phyloP scores from a whole-genome alignment of 331 rosid genomes.

The Phaseolus coccineus region DNA sequence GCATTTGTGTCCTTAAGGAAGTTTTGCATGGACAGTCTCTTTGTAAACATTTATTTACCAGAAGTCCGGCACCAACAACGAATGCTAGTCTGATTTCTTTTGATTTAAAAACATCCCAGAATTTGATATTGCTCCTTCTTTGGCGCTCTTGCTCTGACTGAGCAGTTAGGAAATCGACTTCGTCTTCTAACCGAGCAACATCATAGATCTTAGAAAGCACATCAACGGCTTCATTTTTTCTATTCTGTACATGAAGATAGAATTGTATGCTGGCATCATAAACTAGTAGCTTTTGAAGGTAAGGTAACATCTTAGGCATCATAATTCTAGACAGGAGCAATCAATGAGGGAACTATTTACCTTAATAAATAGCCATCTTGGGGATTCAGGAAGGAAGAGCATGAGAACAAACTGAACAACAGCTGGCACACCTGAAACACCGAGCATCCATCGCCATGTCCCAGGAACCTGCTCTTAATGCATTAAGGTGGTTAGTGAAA shows the following conservation, averaged over 20 bases:
- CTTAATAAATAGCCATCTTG: constrained; percentile 85
- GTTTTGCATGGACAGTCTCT: too few species aligned
- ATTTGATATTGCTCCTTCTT: constrained; percentile 56
- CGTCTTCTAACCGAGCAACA: constrained; percentile 71
- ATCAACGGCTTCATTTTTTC: constrained; percentile 63
- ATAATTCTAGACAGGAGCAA: constrained; percentile 1
- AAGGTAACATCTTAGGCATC: background rate
- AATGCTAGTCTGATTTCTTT: constrained; percentile 84
- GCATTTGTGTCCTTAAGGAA: too few species aligned
- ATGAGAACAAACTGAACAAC: constrained; percentile 68
- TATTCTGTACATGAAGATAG: constrained; percentile 56
- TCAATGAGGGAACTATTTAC: constrained; percentile 31
- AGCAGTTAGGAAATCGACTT: constrained; percentile 66
- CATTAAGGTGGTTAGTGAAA: constrained; percentile 21
- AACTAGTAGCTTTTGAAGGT: constrained; percentile 30
- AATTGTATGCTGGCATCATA: background rate
- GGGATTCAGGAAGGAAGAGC: constrained; percentile 87
- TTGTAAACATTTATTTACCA: constrained; percentile 55
- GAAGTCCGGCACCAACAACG: constrained; percentile 80
- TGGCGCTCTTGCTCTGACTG: constrained; percentile 69
- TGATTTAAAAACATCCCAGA: constrained; percentile 61
- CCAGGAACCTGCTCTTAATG: constrained; percentile 68
- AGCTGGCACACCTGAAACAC: constrained; percentile 81
- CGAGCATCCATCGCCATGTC: constrained; percentile 97
- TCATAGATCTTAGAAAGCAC: constrained; percentile 76